Conservation (phyloP, 176 grass and related monocot species). For the Cenchrus purpureus region DNA sequence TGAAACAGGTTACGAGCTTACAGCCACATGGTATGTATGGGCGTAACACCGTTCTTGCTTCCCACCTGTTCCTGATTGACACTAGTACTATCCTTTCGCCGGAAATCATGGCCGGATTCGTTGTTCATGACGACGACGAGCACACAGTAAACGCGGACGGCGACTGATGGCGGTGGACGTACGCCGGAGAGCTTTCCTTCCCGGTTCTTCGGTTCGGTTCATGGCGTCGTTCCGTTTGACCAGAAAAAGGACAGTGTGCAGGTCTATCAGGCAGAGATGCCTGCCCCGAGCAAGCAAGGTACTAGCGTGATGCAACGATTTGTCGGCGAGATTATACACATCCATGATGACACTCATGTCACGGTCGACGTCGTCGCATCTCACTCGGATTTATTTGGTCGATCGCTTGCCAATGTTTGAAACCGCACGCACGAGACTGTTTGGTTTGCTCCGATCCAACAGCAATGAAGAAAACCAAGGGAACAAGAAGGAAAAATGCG, state of each 20-base stretch:
- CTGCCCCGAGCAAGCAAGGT: background rate
- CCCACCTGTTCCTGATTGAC: background rate
- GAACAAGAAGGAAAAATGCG: background rate
- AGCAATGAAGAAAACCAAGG: background rate
- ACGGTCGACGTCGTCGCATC: background rate
- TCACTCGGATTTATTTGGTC: background rate
- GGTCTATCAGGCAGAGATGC: background rate
- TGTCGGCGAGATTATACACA: slow-evolving; percentile 6
- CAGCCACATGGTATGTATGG: background rate
- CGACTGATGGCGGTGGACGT: background rate
- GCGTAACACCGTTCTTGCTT: background rate
- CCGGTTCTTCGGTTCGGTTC: background rate
- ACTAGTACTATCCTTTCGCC: background rate
- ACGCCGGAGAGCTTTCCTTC: background rate
- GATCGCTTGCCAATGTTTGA: slow-evolving; percentile 3
- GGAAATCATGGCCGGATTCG: background rate
- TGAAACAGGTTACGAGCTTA: too few species aligned
- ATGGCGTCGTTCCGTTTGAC: background rate
- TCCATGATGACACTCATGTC: background rate
- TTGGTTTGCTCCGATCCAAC: background rate
- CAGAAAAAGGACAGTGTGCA: background rate
- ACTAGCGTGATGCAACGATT: background rate
- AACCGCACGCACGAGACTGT: background rate
- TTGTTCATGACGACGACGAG: background rate
- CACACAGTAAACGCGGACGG: background rate